Evolutionary conservation across 257 asterid genomes (phyloP).

Genomic region (Solanum chmielewskii): DNA sequence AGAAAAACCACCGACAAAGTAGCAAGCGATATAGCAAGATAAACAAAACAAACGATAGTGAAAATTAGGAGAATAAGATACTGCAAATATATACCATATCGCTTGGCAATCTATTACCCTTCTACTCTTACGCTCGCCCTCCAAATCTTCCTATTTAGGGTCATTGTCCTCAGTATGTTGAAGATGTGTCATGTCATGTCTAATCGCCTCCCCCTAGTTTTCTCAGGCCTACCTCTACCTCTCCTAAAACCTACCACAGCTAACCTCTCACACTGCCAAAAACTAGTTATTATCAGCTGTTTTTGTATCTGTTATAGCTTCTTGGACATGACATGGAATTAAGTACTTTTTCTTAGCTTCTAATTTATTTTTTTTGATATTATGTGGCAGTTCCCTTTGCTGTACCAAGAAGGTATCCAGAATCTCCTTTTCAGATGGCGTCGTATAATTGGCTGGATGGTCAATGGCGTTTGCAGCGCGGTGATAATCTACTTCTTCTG

Average conservation of each 20-base stretch:
- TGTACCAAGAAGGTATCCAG: conserved; percentile 96
- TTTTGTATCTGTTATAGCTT: background rate
- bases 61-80: background rate
- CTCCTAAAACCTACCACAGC: background rate
- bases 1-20: background rate
- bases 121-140: background rate
- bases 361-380: background rate
- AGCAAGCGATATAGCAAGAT: background rate
- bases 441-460: conserved; percentile 86
- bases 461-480: conserved; percentile 58
- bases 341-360: background rate
- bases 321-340: too few relatives aligned
- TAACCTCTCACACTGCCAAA: background rate
- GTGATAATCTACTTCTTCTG: conserved; percentile 73
- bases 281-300: background rate
- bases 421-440: conserved; percentile 92
- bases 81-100: background rate
- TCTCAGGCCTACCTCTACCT: background rate
- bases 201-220: background rate
- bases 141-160: background rate
- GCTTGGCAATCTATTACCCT: background rate
- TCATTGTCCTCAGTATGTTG: background rate
- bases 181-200: background rate
- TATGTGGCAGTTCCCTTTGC: conserved; percentile 62
- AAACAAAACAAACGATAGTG: background rate